These are phyloP conservation scores for Calocybe cyanea DNA, from an alignment of 768 basidiomycete species.

Conservation along the genomic window DNA sequence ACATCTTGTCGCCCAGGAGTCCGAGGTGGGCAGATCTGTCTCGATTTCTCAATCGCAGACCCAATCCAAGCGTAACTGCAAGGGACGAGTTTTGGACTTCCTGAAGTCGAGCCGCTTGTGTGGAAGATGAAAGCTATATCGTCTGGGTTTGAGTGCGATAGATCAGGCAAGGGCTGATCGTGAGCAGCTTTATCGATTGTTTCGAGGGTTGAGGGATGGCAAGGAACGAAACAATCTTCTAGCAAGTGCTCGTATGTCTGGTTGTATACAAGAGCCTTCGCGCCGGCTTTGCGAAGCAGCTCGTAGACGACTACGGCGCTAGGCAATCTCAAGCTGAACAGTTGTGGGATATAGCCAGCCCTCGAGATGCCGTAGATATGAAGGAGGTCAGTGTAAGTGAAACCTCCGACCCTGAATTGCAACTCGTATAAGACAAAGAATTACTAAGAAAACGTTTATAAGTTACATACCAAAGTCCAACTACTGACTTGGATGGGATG, in stretches of 20 bases:
- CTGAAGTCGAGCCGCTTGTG: constrained; percentile 65
- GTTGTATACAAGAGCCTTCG: constrained; percentile 57
- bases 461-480: constrained; percentile 55
- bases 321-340: constrained; percentile 59
- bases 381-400: constrained; percentile 57
- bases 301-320: constrained; percentile 58
- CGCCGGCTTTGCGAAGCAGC: constrained; percentile 49
- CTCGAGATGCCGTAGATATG: constrained; percentile 61
- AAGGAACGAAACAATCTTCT: constrained; percentile 37
- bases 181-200: constrained; percentile 9
- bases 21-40: constrained; percentile 36
- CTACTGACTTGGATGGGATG: constrained; percentile 44
- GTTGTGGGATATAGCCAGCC: constrained; percentile 65
- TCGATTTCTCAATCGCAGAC: constrained; percentile 43
- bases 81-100: constrained; percentile 61
- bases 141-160: constrained; percentile 25
- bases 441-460: not conserved
- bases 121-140: constrained; percentile 55
- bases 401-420: constrained; percentile 54
- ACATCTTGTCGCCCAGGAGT: constrained; percentile 47
- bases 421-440: constrained; percentile 8
- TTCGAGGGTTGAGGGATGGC: constrained; percentile 28
- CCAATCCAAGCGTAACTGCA: constrained; percentile 55
- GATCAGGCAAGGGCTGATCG: constrained; percentile 33
- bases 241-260: constrained; percentile 36